Evolutionary conservation across 768 basidiomycete genomes (phyloP).

Genomic region (Lactarius trivialis): DNA sequence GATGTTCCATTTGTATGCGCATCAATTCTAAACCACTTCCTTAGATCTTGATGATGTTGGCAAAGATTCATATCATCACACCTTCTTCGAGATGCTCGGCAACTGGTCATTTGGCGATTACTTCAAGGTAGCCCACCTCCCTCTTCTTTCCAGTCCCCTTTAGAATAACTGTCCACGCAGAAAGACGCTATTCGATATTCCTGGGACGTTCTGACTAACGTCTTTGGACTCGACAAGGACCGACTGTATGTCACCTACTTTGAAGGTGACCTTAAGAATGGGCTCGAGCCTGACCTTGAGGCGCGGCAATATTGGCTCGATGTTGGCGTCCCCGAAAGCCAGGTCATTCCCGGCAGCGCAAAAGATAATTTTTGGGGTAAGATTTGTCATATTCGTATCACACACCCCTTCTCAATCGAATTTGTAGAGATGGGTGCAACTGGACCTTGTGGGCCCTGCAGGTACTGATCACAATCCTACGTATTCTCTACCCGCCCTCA

Average conservation of each 20-base stretch:
- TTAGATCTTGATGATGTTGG: constrained; percentile 97
- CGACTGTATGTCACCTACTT: constrained; percentile 97
- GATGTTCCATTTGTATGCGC: background rate
- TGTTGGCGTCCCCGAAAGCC: constrained; percentile 83
- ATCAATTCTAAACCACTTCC: constrained; percentile 5
- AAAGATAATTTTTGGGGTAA: constrained; percentile 99
- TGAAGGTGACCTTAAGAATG: constrained; percentile 83
- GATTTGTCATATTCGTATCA: constrained; percentile 25
- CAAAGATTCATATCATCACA: constrained; percentile 96
- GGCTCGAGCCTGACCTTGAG: constrained; percentile 83
- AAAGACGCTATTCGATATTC: constrained; percentile 90
- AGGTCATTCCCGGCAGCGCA: constrained; percentile 87
- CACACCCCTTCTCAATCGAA: background rate
- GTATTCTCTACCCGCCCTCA: background rate
- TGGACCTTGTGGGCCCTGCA: constrained; percentile 97
- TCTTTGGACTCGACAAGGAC: constrained; percentile 84
- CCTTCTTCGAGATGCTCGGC: constrained; percentile 98
- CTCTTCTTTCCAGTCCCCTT: background rate
- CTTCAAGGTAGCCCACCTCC: constrained; percentile 68
- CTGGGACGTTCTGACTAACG: constrained; percentile 88
- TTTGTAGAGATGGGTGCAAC: constrained; percentile 96
- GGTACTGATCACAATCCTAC: constrained; percentile 36
- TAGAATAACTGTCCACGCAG: constrained; percentile 35
- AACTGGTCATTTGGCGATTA: constrained; percentile 99
- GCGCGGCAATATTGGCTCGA: constrained; percentile 82